These are phyloP conservation scores for Acacia confusa DNA, from an alignment of 306 rosid genomes.

Conservation along the genomic window DNA sequence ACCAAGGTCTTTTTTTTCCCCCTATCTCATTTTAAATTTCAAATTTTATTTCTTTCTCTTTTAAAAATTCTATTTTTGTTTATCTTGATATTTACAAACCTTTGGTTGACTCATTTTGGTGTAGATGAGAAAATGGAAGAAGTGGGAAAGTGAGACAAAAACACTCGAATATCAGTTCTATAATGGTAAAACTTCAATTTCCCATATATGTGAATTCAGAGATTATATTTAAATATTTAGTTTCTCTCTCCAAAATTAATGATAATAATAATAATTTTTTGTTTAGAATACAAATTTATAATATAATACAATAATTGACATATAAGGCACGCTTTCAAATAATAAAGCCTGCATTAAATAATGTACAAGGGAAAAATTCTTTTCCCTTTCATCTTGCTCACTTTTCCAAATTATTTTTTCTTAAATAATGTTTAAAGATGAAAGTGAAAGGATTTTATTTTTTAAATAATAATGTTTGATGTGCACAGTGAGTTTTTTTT, in stretches of 20 bases:
- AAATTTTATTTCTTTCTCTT: neutral
- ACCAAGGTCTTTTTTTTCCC: conserved; percentile 45
- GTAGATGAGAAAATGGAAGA: conserved; percentile 81
- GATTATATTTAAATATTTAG: neutral
- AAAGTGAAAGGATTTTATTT: neutral
- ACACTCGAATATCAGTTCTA: conserved; percentile 49
- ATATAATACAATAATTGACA: too few relatives aligned
- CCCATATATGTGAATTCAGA: neutral
- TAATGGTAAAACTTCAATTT: conserved; percentile 40
- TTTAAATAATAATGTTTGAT: neutral
- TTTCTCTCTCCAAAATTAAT: neutral
- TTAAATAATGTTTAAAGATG: neutral
- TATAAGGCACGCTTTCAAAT: neutral
- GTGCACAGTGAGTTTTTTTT: neutral
- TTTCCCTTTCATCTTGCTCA: neutral
- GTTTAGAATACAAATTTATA: neutral
- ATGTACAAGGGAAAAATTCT: too few relatives aligned
- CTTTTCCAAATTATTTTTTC: neutral
- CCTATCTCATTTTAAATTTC: neutral
- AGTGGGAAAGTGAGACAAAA: conserved; percentile 77
- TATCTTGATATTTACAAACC: neutral
- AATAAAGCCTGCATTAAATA: neutral
- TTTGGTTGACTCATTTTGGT: neutral
- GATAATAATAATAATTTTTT: neutral
- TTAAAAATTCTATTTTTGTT: neutral